Evolutionary conservation across 768 basidiomycete species (phyloP), one percentile per base, ranked within the genome.

Genomic region (Hericium coralloides): DNA sequence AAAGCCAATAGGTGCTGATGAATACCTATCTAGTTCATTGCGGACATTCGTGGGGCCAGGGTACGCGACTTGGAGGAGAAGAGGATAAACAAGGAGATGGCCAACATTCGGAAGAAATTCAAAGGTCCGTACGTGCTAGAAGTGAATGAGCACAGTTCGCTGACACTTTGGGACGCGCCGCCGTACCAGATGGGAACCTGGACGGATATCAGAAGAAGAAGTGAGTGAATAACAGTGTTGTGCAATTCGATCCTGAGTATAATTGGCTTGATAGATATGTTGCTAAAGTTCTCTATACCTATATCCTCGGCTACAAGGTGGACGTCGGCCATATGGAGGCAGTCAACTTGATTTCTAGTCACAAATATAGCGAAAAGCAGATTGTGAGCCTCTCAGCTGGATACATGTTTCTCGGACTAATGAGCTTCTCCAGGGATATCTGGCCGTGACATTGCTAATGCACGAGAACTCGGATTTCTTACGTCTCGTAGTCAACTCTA

Each of bases 251-350:
- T 45, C 8, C 18, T 23, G 17, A 36, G 5, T 14, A 0, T 14
- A 18, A 18, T 22, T 18, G 10, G 25, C 8, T 51, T n/a, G 48
- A 47, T 47, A 51, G 90, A 84, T 98, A 97, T 79, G 92, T 98
- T 45, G 91, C 94, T 57, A 98, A 99, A 76, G 95, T 99, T 65
- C 89, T 98, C 59, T 99, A 98, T 76, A 98, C 97, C 6, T 98
- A 98, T 67, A 99, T 99, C 65, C 77, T 99, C 58, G 97, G 97
- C 45, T 99, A 99, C 77, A 95, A 97, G 72, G 94, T 98, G 64
- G 97, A 99, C 68, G 83, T 98, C 20, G 97, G 97, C 15, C 97
- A 98, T 70, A 97, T 98, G 95, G 95, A 98, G 67, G 95, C 97
- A 23, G 93, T 98, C 63, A 98, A 99, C 70, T 80, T 99, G 62